Conservation (phyloP, 768 basidiomycete genomes). For the Trametopsis cervina region DNA sequence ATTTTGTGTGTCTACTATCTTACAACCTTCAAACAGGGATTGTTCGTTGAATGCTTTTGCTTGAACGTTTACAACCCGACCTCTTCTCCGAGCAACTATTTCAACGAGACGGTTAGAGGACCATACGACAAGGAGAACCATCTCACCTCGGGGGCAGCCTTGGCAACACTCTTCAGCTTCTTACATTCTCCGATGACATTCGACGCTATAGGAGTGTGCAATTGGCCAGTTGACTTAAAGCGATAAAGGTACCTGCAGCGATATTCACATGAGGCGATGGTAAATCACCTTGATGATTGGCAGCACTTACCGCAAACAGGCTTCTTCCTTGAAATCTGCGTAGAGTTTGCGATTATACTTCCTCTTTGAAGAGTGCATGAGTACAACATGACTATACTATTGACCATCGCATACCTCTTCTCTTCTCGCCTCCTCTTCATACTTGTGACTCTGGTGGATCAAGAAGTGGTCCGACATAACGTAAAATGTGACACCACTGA, state of each 20-base stretch:
- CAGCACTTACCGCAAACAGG: slow-evolving; percentile 53
- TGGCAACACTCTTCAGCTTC: slow-evolving; percentile 48
- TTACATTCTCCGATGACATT: slow-evolving; percentile 60
- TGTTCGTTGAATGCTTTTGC: too few relatives aligned
- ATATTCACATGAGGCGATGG: background rate
- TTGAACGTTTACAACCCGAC: too few relatives aligned
- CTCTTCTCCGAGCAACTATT: background rate
- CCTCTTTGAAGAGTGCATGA: slow-evolving; percentile 35
- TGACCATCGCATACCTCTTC: slow-evolving; percentile 44
- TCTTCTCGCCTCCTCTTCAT: slow-evolving; percentile 68
- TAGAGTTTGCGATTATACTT: slow-evolving; percentile 73
- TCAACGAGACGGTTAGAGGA: background rate
- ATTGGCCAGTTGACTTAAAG: slow-evolving; percentile 42
- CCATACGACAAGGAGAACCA: too few relatives aligned
- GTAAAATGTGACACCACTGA: slow-evolving; percentile 78
- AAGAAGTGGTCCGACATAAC: slow-evolving; percentile 85
- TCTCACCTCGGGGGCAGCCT: slow-evolving; percentile 35
- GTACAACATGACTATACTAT: background rate
- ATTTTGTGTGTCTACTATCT: too few relatives aligned
- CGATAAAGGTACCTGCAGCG: slow-evolving; percentile 52
- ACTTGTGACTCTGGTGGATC: slow-evolving; percentile 80
- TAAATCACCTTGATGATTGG: background rate
- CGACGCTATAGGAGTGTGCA: slow-evolving; percentile 43
- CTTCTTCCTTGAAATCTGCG: slow-evolving; percentile 71
- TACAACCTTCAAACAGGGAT: too few relatives aligned